Evolutionary conservation across 768 basidiomycete genomes (phyloP).

Genomic region (Amanita thiersii): DNA sequence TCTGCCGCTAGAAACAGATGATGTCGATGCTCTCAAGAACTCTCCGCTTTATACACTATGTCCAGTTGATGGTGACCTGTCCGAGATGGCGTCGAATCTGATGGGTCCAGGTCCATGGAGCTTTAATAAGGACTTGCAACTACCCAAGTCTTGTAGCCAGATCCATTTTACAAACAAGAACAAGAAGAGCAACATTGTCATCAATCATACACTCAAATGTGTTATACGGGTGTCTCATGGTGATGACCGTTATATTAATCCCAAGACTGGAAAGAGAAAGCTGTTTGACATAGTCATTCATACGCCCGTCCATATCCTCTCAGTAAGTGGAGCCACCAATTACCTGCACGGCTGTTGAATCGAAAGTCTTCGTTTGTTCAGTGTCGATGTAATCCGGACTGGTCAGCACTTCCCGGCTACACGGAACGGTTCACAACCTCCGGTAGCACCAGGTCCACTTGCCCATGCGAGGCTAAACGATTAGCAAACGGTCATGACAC

Average conservation of each 20-base stretch:
- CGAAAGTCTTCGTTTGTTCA: too few species aligned
- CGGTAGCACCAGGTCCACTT: constrained; percentile 25
- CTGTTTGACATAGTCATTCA: constrained; percentile 84
- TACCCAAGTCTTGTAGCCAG: constrained; percentile 55
- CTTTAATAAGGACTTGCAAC: constrained; percentile 56
- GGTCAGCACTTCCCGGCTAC: constrained; percentile 75
- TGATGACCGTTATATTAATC: constrained; percentile 55
- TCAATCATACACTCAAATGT: constrained; percentile 75
- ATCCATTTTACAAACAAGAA: constrained; percentile 80
- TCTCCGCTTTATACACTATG: constrained; percentile 60
- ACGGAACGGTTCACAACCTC: constrained; percentile 36
- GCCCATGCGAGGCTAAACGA: constrained; percentile 34
- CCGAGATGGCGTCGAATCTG: constrained; percentile 47
- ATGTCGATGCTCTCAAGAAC: constrained; percentile 47
- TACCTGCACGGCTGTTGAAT: not conserved
- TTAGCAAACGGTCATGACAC: constrained; percentile 9
- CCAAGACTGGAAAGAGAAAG: constrained; percentile 66
- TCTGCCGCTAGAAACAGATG: constrained; percentile 72
- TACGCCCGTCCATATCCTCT: constrained; percentile 80
- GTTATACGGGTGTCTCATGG: constrained; percentile 78
- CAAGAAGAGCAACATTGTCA: constrained; percentile 61
- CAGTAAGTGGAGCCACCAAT: constrained; percentile 61
- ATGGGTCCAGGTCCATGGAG: constrained; percentile 88
- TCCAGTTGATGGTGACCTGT: constrained; percentile 39
- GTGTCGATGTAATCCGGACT: constrained; percentile 80